These are phyloP conservation scores for Cylindrotheca closterium DNA, from an alignment of 108 stramenopile genomes.

Conservation along the genomic window DNA sequence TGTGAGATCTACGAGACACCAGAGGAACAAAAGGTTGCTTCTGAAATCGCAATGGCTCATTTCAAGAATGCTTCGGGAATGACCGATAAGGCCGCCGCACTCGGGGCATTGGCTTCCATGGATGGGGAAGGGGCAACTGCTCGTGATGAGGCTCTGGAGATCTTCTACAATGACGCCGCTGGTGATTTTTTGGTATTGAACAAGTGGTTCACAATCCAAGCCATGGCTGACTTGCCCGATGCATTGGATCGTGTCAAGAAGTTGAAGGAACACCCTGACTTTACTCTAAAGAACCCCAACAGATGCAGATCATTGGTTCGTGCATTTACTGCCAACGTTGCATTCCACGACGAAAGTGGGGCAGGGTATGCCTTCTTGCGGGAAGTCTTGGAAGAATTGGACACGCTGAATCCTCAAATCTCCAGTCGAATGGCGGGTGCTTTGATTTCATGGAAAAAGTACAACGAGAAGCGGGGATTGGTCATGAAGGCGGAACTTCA, in stretches of 20 bases:
- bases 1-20: constrained; percentile 60
- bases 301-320: constrained; percentile 82
- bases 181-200: constrained; percentile 74
- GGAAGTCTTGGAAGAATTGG: constrained; percentile 75
- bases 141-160: constrained; percentile 56
- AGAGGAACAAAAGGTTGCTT: constrained; percentile 60
- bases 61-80: constrained; percentile 78
- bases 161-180: constrained; percentile 81
- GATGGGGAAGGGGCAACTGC: constrained; percentile 53
- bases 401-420: constrained; percentile 92
- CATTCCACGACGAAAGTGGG: constrained; percentile 86
- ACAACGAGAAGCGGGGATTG: constrained; percentile 62
- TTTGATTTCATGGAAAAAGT: constrained; percentile 84
- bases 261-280: constrained; percentile 84
- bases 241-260: constrained; percentile 55
- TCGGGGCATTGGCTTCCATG: constrained; percentile 69
- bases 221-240: constrained; percentile 68
- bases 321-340: constrained; percentile 78
- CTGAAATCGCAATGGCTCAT: constrained; percentile 60
- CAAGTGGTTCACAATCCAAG: constrained; percentile 93
- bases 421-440: constrained; percentile 71
- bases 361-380: constrained; percentile 87
- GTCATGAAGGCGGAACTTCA: constrained; percentile 81
- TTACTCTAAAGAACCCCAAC: constrained; percentile 92
- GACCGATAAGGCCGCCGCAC: constrained; percentile 93